Evolutionary conservation across 768 basidiomycete genomes (phyloP).

Genomic region (Lactarius akahatsu): DNA sequence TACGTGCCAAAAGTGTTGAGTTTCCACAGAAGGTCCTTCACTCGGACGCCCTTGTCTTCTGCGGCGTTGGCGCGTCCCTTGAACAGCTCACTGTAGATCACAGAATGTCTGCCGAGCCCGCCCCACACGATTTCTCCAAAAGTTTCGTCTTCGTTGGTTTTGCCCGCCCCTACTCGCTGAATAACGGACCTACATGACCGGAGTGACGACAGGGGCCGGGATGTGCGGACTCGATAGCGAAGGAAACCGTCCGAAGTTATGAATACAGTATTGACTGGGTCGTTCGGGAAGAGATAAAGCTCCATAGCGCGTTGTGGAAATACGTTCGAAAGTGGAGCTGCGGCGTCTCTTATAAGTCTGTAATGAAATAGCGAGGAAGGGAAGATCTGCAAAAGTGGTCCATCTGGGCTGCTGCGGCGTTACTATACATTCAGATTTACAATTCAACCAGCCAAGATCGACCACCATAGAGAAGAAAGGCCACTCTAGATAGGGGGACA

Average conservation of each 20-base stretch:
- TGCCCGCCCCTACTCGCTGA: constrained; percentile 38
- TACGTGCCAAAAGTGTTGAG: constrained; percentile 26
- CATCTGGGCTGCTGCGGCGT: constrained; percentile 11
- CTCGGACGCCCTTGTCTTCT: constrained; percentile 20
- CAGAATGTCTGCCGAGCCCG: constrained; percentile 37
- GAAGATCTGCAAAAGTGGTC: constrained; percentile 12
- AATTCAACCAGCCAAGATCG: constrained; percentile 6
- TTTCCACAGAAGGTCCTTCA: constrained; percentile 29
- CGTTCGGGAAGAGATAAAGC: constrained; percentile 51
- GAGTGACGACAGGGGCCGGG: constrained; percentile 34
- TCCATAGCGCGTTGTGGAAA: constrained; percentile 40
- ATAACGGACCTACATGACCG: constrained; percentile 42
- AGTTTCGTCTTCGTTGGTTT: constrained; percentile 40
- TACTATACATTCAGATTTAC: constrained; percentile 13
- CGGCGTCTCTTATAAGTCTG: constrained; percentile 4
- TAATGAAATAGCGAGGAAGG: not conserved
- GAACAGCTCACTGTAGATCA: constrained; percentile 28
- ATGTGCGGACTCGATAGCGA: constrained; percentile 50
- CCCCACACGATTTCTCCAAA: constrained; percentile 55
- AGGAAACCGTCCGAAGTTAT: constrained; percentile 51
- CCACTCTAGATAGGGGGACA: not conserved
- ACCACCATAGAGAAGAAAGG: constrained; percentile 1
- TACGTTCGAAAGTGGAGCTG: constrained; percentile 20
- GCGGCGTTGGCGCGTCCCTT: constrained; percentile 11
- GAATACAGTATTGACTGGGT: constrained; percentile 49